Evolutionary conservation across 139 green algal genomes (phyloP), one percentile per base, ranked within the genome.

Genomic region (Chlamydomonas sphaeroides): DNA sequence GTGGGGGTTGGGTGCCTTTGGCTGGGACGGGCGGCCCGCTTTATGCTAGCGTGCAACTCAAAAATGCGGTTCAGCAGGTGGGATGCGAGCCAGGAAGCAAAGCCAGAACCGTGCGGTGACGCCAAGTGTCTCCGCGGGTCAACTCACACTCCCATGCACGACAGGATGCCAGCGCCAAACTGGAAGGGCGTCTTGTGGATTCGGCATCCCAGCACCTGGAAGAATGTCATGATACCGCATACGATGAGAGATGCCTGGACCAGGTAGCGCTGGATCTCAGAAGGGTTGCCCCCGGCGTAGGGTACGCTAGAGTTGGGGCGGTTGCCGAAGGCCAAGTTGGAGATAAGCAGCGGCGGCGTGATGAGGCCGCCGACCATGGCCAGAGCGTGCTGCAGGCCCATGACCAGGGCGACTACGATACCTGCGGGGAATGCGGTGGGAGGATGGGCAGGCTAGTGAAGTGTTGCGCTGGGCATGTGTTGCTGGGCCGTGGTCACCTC

Each of bases 341-440:
- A 70, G 25, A 94, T 68, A 15, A 94, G 80, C 51, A 92, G 71
- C 15, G 88, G 89, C 32, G 89, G 88, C 14, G 87, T 91, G 63
- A 92, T 94, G 62, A 94, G 89, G 35, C 92, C 92, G 30, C 90
- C 92, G 8, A 92, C 69, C 90, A 95, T 95, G 38, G 91, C 90
- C 28, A 96, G 73, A 5, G 86, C 78, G 68, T 96, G 93, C 84
- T 96, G 93, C 36, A 94, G 81, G 39, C 93, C 93, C 89, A 95
- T 95, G n/a, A 95, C 53, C 7, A 86, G 30, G 14, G 91, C 83
- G 5, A 94, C 65, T 30, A 94, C 33, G 21, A 93, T 20, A n/a
- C n/a, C n/a, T n/a, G n/a, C n/a, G n/a, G n/a, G n/a, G n/a, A n/a
- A n/a, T n/a, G n/a, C n/a, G n/a, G n/a, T n/a, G n/a, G n/a, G n/a